Evolutionary conservation across 2,329 filamentous ascomycete genomes (phyloP), one percentile per base, ranked within the genome.

Genomic region (Cladosporium phlei): DNA sequence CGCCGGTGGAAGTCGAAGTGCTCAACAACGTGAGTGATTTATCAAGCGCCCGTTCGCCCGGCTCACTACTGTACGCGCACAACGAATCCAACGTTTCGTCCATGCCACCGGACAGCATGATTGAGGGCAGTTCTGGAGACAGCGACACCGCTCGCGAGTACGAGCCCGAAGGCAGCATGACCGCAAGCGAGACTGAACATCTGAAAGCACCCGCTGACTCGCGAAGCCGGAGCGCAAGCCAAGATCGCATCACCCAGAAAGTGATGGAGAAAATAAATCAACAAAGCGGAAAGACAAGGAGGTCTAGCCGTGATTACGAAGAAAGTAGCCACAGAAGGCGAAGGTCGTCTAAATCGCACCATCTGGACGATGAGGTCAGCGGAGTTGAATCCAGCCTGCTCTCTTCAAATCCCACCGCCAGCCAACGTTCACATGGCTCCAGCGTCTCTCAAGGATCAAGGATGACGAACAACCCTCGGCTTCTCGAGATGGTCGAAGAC

Each of bases 401-500:
- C 32, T 83, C 77, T 47, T 82, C 77, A 33, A 74, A 76, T 53
- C 61, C 78, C 46, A 73, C 70, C 49, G 64, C 70, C 9, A 78
- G 77, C 55, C 73, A 74, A 45, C 74, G 77, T 51, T 85, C 82
- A 7, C 76, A 78, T 53, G 72, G 72, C 28, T 82, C 79, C 22
- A 76, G 75, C 27, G 74, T 72, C 25, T 79, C 77, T 14, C 77
- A 77, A 49, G 67, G 68, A 1, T 87, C 88, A 3, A 91, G 87
- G 0, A 86, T 94, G 67, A 87, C 94, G 64, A 95, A 94, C 68
- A 95, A 96, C 59, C 90, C 90, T 0, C 93, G 88, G 62, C 71
- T 96, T 2, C 76, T 96, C 2, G 87, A 93, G 59, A 93, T 89
- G 0, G 90, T 96, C 3, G 90, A 96, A 68, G 89, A 95, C 68